phyloP scores from a whole-genome alignment of 352 stramenopile genomes.

The Pythium aquatile region DNA sequence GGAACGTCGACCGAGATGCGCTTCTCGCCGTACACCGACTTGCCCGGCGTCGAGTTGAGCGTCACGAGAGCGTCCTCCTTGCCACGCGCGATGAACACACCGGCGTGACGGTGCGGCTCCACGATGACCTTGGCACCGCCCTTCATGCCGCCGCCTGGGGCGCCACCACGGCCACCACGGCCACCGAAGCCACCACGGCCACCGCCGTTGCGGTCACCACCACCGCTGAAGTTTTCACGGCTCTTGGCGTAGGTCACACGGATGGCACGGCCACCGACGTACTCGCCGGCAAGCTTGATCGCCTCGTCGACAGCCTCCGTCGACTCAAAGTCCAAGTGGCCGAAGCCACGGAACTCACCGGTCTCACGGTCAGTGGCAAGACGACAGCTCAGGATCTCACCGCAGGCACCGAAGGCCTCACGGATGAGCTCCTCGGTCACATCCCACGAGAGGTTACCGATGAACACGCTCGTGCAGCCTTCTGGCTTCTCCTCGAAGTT shows the following conservation, averaged over 20 bases:
- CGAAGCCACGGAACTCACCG: constrained; percentile 97
- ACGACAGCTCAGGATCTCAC: constrained; percentile 93
- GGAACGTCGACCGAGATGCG: constrained; percentile 97
- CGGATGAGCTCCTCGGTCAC: constrained; percentile 94
- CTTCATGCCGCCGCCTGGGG: constrained; percentile 88
- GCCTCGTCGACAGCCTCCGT: constrained; percentile 92
- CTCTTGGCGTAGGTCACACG: constrained; percentile 94
- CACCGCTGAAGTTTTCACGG: constrained; percentile 38
- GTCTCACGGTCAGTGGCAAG: constrained; percentile 97
- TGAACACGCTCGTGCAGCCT: constrained; percentile 95
- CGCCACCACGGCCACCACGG: constrained; percentile 47
- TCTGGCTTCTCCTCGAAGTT: constrained; percentile 92
- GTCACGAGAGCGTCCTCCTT: constrained; percentile 99
- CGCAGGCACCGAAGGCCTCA: constrained; percentile 93
- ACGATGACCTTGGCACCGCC: constrained; percentile 96
- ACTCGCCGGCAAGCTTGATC: constrained; percentile 90
- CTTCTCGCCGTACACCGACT: constrained; percentile 99
- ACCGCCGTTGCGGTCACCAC: constrained; percentile 24
- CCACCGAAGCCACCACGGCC: constrained; percentile 30
- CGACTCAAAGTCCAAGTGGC: constrained; percentile 96
- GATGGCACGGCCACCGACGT: constrained; percentile 92
- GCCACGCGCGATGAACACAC: constrained; percentile 97
- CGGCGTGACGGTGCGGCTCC: constrained; percentile 97
- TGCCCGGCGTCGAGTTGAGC: constrained; percentile 97
- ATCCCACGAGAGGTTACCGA: constrained; percentile 97